Evolutionary conservation across 2,329 filamentous ascomycete species (phyloP).

Genomic region (Dactylellina drechsleri): DNA sequence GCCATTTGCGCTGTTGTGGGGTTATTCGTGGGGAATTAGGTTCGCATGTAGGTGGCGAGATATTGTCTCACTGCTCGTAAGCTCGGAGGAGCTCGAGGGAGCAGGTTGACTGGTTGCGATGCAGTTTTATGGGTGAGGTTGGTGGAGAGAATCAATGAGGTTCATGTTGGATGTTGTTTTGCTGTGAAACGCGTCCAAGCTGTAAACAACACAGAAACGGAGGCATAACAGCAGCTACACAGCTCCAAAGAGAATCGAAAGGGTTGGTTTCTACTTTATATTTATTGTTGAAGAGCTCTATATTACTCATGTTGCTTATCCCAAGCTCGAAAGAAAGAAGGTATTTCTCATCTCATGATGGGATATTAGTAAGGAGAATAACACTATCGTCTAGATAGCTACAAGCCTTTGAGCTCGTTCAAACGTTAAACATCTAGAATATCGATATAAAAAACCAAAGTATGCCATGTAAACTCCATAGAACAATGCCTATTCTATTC

Average conservation of each 20-base stretch:
- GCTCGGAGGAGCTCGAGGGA: slow-evolving; percentile 2
- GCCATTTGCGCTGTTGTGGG: slow-evolving; percentile 30
- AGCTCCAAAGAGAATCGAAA: no score
- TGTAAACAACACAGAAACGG: slow-evolving; percentile 36
- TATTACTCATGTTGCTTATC: no score
- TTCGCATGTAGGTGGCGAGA: background rate
- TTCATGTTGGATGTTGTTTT: slow-evolving; percentile 54
- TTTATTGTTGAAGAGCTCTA: no score
- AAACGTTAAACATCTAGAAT: no score
- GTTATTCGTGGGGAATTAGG: background rate
- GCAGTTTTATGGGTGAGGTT: background rate
- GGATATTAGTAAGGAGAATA: no score
- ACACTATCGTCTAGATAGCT: no score
- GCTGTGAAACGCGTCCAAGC: slow-evolving; percentile 35
- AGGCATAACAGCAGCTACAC: background rate
- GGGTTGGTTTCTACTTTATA: no score
- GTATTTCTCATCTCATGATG: no score
- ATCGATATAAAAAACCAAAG: background rate
- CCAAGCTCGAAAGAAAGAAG: no score
- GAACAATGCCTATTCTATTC: slow-evolving; percentile 53
- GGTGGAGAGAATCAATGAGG: slow-evolving; percentile 14
- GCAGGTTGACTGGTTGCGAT: slow-evolving; percentile 10
- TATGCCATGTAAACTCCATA: no score
- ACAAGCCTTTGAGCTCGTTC: no score
- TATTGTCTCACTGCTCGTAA: background rate